Evolutionary conservation across 441 rosid genomes (phyloP).

Genomic region (Omphalea diandra): DNA sequence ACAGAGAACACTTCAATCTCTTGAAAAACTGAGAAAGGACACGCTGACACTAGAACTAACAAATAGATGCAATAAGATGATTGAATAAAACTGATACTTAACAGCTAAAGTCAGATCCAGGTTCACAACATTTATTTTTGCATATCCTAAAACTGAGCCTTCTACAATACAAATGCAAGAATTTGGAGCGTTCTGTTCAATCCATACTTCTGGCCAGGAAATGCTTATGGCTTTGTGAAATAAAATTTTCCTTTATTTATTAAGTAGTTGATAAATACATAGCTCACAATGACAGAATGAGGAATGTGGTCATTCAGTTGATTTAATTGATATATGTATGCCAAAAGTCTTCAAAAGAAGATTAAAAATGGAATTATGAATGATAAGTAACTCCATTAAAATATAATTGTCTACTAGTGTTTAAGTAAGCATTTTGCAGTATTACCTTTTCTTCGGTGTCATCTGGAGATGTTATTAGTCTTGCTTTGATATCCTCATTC

Average conservation of each 20-base stretch:
- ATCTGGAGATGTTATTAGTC: constrained; percentile 75
- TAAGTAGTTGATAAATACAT: background rate
- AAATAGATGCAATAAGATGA: too few species aligned
- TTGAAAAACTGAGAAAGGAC: too few species aligned
- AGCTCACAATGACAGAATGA: background rate
- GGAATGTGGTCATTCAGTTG: background rate
- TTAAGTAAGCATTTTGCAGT: background rate
- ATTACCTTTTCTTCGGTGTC: constrained; percentile 82
- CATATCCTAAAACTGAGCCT: background rate
- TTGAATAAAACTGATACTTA: too few species aligned
- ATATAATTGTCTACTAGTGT: background rate
- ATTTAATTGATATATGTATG: background rate
- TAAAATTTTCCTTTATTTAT: too few species aligned
- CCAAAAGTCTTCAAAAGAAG: background rate
- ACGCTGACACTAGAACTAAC: too few species aligned
- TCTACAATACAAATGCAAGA: background rate
- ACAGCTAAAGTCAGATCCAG: too few species aligned
- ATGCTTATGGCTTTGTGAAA: background rate
- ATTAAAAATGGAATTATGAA: too few species aligned
- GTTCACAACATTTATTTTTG: too few species aligned
- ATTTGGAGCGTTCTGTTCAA: background rate
- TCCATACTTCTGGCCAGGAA: background rate
- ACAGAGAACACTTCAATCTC: too few species aligned
- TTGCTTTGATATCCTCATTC: constrained; percentile 67
- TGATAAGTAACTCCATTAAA: background rate